Evolutionary conservation across 192 early-diverging fungal species (phyloP).

Genomic region (Mortierella claussenii): DNA sequence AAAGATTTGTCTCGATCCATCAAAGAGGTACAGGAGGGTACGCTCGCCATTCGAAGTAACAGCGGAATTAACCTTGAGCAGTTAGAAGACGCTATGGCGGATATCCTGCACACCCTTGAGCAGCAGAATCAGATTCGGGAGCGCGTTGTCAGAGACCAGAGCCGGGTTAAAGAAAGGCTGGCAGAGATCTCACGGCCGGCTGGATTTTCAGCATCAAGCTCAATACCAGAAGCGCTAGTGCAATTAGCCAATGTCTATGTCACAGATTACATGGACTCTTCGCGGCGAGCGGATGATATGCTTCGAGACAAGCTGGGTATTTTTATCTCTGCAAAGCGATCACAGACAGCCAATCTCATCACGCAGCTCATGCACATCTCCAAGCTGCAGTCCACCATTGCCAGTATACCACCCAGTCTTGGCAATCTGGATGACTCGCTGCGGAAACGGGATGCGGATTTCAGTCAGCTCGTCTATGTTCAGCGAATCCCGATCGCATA

Average conservation of each 20-base stretch:
- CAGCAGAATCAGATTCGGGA: constrained; percentile 43
- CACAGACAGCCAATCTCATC: constrained; percentile 47
- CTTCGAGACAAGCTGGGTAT: constrained; percentile 41
- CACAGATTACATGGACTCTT: constrained; percentile 51
- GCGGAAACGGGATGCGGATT: constrained; percentile 39
- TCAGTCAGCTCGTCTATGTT: constrained; percentile 50
- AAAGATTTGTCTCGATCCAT: constrained; percentile 39
- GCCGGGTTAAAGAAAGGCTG: constrained; percentile 14
- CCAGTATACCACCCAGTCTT: constrained; percentile 53
- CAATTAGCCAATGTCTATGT: constrained; percentile 58
- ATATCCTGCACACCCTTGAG: constrained; percentile 40
- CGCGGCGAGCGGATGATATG: constrained; percentile 28
- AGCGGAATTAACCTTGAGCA: constrained; percentile 50
- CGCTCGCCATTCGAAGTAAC: constrained; percentile 34
- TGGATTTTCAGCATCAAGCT: constrained; percentile 29
- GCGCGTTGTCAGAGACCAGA: constrained; percentile 25
- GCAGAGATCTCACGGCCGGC: constrained; percentile 22
- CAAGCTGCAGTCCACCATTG: constrained; percentile 53
- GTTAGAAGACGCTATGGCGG: constrained; percentile 40
- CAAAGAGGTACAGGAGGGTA: constrained; percentile 50
- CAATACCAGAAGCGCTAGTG: constrained; percentile 57
- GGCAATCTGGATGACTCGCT: constrained; percentile 38
- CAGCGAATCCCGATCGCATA: constrained; percentile 61
- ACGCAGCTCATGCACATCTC: constrained; percentile 54
- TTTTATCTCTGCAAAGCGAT: constrained; percentile 50